Evolutionary conservation across 2,329 filamentous ascomycete genomes (phyloP).

Genomic region (Apiospora koreana): DNA sequence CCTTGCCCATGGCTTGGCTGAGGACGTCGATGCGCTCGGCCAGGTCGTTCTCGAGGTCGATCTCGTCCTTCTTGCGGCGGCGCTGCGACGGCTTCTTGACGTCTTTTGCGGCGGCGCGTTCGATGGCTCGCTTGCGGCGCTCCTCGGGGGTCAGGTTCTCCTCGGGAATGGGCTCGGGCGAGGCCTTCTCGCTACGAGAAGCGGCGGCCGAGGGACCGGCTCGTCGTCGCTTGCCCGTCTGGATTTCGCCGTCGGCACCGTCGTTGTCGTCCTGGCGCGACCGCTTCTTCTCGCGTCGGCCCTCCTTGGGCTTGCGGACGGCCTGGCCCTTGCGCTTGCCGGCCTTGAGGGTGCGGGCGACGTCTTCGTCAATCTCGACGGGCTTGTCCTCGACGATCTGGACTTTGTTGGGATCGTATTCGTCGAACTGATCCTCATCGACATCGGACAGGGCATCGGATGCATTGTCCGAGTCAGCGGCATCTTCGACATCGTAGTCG

Average conservation of each 20-base stretch:
- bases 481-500: conserved; percentile 42
- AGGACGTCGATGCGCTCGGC: conserved; percentile 88
- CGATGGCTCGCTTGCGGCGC: conserved; percentile 78
- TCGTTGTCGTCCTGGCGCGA: conserved; percentile 55
- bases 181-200: conserved; percentile 43
- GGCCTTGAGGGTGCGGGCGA: conserved; percentile 63
- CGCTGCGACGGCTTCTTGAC: conserved; percentile 78
- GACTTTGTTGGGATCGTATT: conserved; percentile 66
- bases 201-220: conserved; percentile 35
- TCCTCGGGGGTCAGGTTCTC: conserved; percentile 83
- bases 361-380: conserved; percentile 68
- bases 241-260: conserved; percentile 44
- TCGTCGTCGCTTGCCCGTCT: conserved; percentile 50
- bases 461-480: conserved; percentile 53
- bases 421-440: conserved; percentile 69
- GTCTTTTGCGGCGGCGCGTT: conserved; percentile 84
- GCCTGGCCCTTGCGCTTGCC: conserved; percentile 66
- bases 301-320: conserved; percentile 73
- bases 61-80: conserved; percentile 81
- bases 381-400: conserved; percentile 65
- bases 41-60: conserved; percentile 87
- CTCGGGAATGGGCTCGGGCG: conserved; percentile 68
- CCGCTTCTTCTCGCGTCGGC: conserved; percentile 65
- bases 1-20: conserved; percentile 86
- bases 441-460: conserved; percentile 66